Percentiles rank a stretch among this genome's conserved stretches.
Evolutionary conservation across 208 protist species (phyloP).

Genomic region (Trypanosoma lewisi): DNA sequence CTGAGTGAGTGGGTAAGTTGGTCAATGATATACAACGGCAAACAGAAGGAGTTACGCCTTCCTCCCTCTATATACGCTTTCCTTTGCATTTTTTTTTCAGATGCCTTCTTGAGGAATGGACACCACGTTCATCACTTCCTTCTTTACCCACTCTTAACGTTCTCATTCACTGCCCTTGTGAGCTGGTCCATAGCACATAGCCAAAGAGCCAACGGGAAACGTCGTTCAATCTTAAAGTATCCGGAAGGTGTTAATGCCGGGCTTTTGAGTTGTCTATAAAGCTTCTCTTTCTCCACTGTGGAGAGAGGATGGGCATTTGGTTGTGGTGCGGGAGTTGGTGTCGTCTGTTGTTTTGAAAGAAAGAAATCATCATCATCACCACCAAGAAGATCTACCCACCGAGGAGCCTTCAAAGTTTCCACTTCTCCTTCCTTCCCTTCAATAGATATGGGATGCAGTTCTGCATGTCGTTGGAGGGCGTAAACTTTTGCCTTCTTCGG

Average conservation of each 20-base stretch:
- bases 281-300: conserved; percentile 63
- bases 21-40: too few species aligned
- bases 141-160: background rate
- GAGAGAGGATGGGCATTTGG: conserved; percentile 24
- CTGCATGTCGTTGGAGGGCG: conserved; percentile 51
- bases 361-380: conserved; percentile 29
- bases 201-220: conserved; percentile 79
- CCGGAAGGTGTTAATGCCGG: conserved; percentile 26
- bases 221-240: conserved; percentile 65
- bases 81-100: too few species aligned
- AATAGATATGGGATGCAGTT: conserved; percentile 27
- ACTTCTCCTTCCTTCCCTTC: background rate
- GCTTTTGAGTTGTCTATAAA: conserved; percentile 56
- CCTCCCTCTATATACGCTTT: too few species aligned
- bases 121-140: background rate
- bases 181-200: conserved; percentile 56
- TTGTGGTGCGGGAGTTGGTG: background rate
- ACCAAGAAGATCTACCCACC: conserved; percentile 29
- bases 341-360: background rate
- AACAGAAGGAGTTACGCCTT: too few species aligned
- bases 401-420: conserved; percentile 2
- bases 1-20: too few species aligned
- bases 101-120: background rate
- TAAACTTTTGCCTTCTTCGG: conserved; percentile 72
- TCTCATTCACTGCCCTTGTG: conserved; percentile 14